A percentile compares a stretch with the other conserved stretches of the same genome.
Evolutionary conservation across 768 basidiomycete species (phyloP).

Genomic region (Mycena albidolilacea): DNA sequence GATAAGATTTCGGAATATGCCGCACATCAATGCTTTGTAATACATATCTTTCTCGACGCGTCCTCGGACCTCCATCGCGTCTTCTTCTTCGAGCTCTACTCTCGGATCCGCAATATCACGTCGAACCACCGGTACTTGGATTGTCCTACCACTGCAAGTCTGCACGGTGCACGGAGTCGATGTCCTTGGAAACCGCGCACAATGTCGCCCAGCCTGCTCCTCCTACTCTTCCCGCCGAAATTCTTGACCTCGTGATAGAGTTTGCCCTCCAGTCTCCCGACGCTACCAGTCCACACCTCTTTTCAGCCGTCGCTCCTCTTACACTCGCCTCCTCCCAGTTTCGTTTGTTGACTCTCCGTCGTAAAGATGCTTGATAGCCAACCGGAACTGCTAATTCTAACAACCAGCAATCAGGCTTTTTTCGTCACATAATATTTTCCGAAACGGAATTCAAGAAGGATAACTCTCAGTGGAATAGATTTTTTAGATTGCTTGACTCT

Average conservation of each 20-base stretch:
- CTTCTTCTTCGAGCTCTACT: too few species aligned
- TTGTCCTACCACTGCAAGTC: too few species aligned
- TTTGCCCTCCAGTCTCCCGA: slow-evolving; percentile 38
- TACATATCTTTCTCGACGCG: too few species aligned
- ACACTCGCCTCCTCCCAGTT: slow-evolving; percentile 59
- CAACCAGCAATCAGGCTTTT: slow-evolving; percentile 43
- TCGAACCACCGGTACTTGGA: too few species aligned
- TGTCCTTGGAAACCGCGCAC: not conserved
- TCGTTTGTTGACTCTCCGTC: slow-evolving; percentile 59
- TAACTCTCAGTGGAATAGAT: slow-evolving; percentile 42
- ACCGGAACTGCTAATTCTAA: slow-evolving; percentile 35
- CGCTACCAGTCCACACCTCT: slow-evolving; percentile 40
- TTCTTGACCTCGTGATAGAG: slow-evolving; percentile 49
- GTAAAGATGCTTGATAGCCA: slow-evolving; percentile 8
- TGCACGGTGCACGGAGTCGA: not conserved
- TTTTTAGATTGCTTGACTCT: slow-evolving; percentile 45
- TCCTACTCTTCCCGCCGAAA: slow-evolving; percentile 48
- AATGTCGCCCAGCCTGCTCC: not conserved
- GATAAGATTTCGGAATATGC: too few species aligned
- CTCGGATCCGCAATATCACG: too few species aligned
- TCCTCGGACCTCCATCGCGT: too few species aligned
- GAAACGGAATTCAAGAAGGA: slow-evolving; percentile 24
- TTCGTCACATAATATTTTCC: slow-evolving; percentile 49
- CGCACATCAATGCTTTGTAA: too few species aligned
- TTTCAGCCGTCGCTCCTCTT: slow-evolving; percentile 54